phyloP scores from a whole-genome alignment of 2,329 filamentous ascomycete genomes.

The Colletotrichum noveboracense region DNA sequence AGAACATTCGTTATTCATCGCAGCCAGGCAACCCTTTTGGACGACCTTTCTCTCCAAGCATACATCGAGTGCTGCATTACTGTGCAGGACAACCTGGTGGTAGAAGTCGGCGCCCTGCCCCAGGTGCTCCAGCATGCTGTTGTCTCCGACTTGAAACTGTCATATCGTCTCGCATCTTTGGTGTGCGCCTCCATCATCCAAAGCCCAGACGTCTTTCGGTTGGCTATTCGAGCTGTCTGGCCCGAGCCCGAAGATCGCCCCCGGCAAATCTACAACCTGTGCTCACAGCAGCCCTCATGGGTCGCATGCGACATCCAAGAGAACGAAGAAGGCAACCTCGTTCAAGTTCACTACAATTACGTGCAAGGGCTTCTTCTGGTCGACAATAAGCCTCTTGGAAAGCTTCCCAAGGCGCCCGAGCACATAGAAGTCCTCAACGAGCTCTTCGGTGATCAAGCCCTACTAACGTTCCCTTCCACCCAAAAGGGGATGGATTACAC shows the following conservation, averaged over 20 bases:
- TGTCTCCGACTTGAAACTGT: conserved; percentile 51
- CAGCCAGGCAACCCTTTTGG: not conserved
- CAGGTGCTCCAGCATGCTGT: conserved; percentile 40
- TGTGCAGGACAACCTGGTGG: conserved; percentile 52
- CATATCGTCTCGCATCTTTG: conserved; percentile 36
- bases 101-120: conserved; percentile 38
- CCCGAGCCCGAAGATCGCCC: conserved; percentile 32
- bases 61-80: conserved; percentile 30
- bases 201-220: conserved; percentile 28
- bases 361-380: conserved; percentile 38
- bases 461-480: conserved; percentile 57
- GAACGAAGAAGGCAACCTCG: conserved; percentile 24
- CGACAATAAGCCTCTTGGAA: conserved; percentile 39
- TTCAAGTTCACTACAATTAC: conserved; percentile 38
- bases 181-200: conserved; percentile 39
- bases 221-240: conserved; percentile 47
- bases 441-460: conserved; percentile 58
- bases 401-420: conserved; percentile 57
- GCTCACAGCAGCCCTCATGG: conserved; percentile 36
- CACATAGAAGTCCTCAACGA: conserved; percentile 45
- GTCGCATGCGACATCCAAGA: conserved; percentile 12
- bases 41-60: conserved; percentile 18
- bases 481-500: conserved; percentile 58
- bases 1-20: conserved; percentile 35
- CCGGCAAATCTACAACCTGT: conserved; percentile 5